Conservation (phyloP, 2,329 filamentous ascomycete genomes). For the Graphilbum sp. region DNA sequence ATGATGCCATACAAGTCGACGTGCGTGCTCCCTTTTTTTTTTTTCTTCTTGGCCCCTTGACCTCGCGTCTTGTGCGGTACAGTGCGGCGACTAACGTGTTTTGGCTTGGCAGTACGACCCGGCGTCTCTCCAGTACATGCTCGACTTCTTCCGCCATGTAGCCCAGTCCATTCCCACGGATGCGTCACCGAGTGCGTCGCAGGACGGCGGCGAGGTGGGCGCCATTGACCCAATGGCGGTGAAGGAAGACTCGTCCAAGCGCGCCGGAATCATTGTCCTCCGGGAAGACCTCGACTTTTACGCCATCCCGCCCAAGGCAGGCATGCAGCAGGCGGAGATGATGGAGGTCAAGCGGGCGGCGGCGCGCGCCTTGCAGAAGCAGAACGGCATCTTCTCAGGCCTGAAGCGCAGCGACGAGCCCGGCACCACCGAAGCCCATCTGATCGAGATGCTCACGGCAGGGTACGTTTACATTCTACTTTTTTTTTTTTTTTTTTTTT, state of each 20-base stretch:
- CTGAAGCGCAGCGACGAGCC: conserved; percentile 89
- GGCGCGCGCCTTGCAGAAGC: conserved; percentile 67
- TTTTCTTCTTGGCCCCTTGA: no score
- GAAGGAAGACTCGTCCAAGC: conserved; percentile 68
- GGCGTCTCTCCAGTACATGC: conserved; percentile 92
- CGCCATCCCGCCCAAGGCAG: conserved; percentile 70
- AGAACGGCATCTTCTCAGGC: conserved; percentile 92
- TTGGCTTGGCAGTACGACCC: conserved; percentile 73
- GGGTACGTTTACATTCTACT: conserved; percentile 54
- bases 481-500: neutral
- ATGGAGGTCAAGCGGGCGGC: conserved; percentile 90
- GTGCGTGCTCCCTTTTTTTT: conserved; percentile 36
- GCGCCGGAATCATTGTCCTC: conserved; percentile 92
- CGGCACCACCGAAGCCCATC: conserved; percentile 90
- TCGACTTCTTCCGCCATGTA: conserved; percentile 93
- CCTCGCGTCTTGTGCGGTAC: no score
- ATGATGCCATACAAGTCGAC: conserved; percentile 92
- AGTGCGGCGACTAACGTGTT: no score
- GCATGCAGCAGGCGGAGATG: conserved; percentile 82
- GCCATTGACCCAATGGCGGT: conserved; percentile 55
- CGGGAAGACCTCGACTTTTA: conserved; percentile 97
- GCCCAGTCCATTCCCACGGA: conserved; percentile 86
- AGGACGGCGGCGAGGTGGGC: conserved; percentile 46
- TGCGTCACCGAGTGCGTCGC: conserved; percentile 46
- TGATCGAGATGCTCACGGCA: conserved; percentile 98